These are phyloP conservation scores for Aspergillus ochraceus DNA, from an alignment of 2,329 filamentous ascomycete genomes.

Conservation along the genomic window DNA sequence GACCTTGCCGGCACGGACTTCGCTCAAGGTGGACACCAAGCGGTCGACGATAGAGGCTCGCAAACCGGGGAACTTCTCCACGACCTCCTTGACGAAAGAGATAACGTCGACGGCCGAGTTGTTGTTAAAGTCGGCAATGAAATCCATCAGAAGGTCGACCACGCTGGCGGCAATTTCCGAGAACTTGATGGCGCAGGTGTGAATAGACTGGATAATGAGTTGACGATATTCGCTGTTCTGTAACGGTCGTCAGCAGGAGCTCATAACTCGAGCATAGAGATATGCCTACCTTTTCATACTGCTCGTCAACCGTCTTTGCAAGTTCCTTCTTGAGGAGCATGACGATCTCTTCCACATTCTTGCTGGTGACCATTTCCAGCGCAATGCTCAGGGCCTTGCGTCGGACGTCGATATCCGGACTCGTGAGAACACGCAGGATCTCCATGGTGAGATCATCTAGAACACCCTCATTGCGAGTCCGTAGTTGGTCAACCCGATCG, in stretches of 20 bases:
- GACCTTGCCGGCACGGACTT: conserved; percentile 95
- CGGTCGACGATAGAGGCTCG: conserved; percentile 84
- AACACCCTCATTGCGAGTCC: conserved; percentile 85
- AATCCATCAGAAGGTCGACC: conserved; percentile 96
- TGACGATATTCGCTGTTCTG: conserved; percentile 89
- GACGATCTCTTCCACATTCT: conserved; percentile 97
- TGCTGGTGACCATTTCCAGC: conserved; percentile 97
- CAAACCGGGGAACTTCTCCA: conserved; percentile 93
- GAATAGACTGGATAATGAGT: conserved; percentile 92
- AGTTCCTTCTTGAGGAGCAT: conserved; percentile 96
- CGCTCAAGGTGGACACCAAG: conserved; percentile 83
- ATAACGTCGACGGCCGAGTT: conserved; percentile 96
- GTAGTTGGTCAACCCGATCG: conserved; percentile 84
- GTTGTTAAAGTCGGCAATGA: conserved; percentile 97
- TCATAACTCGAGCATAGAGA: not conserved
- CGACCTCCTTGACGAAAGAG: conserved; percentile 97
- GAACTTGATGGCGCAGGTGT: conserved; percentile 98
- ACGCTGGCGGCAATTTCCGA: conserved; percentile 97
- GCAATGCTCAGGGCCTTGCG: conserved; percentile 87
- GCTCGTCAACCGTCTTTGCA: conserved; percentile 94
- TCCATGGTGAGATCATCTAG: conserved; percentile 96
- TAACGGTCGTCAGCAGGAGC: conserved; percentile 21
- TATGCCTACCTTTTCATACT: conserved; percentile 77
- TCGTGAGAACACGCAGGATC: conserved; percentile 89
- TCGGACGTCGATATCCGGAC: conserved; percentile 92